Base-by-base conservation (phyloP, 306 rosid genomes). In the Oemleria cerasiformis region DNA sequence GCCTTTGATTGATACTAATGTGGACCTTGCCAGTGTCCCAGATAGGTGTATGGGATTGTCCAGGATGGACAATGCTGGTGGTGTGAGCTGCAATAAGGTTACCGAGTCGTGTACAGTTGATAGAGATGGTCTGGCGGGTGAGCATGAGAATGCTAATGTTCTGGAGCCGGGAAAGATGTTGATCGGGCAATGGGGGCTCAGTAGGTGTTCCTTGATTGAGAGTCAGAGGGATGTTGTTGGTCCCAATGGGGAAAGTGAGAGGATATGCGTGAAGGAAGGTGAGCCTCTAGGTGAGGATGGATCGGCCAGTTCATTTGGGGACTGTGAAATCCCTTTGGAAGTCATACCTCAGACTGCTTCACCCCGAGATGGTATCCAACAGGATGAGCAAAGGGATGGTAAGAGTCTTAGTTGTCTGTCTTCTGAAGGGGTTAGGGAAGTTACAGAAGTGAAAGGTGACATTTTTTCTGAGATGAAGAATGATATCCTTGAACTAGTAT, bases 341-440 rank as follows among this genome's bases (percentile, higher is more conserved):
- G 73, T 74, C 68, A 36, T 51, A 48, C 50, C 74, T 45, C 54
- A 71, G 16, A 48, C 40, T 72, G 74, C 53, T 48, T 81, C 73
- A 65, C 81, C 53, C 25, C 59, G 72, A 67, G 54, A 58, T 41
- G 80, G 67, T 76, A 70, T 20, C 65, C 87, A 77, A 36, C 82
- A 56, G 23, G 87, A 68, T 67, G 81, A 75, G 84, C 76, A 61
- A 77, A 78, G 68, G 76, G 78, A 50, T 72, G 88, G 42, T 62
- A 75, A 63, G 70, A 68, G 60, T 39, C 65, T 42, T 65, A 8
- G 68, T 19, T 62, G 73, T 60, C 66, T 80, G 7, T 49, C 71
- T 45, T 70, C 63, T 36, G 83, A 75, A 67, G 82, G 72, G 63
- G 39, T 64, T 63, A 45, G 4, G 16, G 81, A 40, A 40, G 75